Evolutionary conservation across 2,329 filamentous ascomycete species (phyloP), one percentile per base, ranked within the genome.

Genomic region (Meredithiella fracta): DNA sequence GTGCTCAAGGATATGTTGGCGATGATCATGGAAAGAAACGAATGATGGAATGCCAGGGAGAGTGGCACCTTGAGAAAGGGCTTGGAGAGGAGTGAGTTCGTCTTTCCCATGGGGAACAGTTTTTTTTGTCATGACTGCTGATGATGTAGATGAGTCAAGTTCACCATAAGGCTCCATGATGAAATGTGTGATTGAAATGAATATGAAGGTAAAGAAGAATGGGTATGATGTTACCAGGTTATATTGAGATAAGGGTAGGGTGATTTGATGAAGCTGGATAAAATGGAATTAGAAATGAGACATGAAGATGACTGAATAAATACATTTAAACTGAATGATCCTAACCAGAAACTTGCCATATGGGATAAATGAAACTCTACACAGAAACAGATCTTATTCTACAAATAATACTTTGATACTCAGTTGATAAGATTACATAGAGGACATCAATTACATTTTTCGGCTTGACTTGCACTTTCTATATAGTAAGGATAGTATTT

Each of bases 1-100:
- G 50, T 73, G 67, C 15, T 73, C 63, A 2, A 68, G 61, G 58
- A 67, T 66, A 65, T 67, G 70, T 57, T 61, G 61, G 0, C 67
- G 64, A 49, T 66, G 64, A 37, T 63, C 57, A 37, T 67, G 62
- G 42, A 59, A 58, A 3, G 56, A 58, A n/a, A 58, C 53, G 26
- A 58, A 58, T 2, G 22, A 47, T 3, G 56, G 56, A n/a, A 58
- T 58, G 2, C 56, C 56, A 17, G 56, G 47, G 3, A 58, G 53
- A 7, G 38, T 51, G 22, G 31, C 47, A 17, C 56, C 56, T 11
- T 58, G 56, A 2, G 56, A 58, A 47, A 58, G 14, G 25, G 56
- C 56, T 38, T 58, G 22, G 14, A 58, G 49, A 20, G 56, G 56
- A 11, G 56, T 55, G 22, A 55, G 47, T 25, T 40, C 44, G 42